phyloP scores from a whole-genome alignment of 805 yeast genomes.

The Wickerhamiella hasegawae region DNA sequence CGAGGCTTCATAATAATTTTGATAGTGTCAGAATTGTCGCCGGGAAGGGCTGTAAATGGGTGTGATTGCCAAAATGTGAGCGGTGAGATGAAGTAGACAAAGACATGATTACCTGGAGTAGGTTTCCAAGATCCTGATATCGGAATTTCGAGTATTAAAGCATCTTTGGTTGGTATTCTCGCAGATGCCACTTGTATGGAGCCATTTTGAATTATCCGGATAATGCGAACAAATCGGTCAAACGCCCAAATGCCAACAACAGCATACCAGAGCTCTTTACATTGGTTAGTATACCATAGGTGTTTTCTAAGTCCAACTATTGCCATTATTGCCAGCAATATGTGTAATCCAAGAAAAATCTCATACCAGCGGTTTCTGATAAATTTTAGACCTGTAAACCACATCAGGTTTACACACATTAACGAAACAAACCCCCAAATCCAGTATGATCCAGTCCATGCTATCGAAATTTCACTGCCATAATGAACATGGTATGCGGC shows the following conservation, averaged over 20 bases:
- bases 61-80: constrained; percentile 52
- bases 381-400: constrained; percentile 33
- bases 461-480: constrained; percentile 17
- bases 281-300: constrained; percentile 26
- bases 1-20: constrained; percentile 2
- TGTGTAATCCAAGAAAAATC: constrained; percentile 38
- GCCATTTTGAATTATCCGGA: constrained; percentile 24
- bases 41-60: constrained; percentile 39
- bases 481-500: constrained; percentile 30
- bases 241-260: constrained; percentile 49
- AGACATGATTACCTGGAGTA: constrained; percentile 2
- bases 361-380: constrained; percentile 43
- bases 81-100: constrained; percentile 25
- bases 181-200: not conserved
- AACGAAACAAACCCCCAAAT: constrained; percentile 17
- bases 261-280: constrained; percentile 35
- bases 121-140: not conserved
- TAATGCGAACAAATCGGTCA: constrained; percentile 43
- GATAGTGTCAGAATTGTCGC: constrained; percentile 10
- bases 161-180: not conserved
- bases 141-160: not conserved
- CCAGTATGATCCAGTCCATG: constrained; percentile 13
- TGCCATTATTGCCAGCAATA: constrained; percentile 36
- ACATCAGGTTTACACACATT: constrained; percentile 19
- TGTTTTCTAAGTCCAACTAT: constrained; percentile 45